These are phyloP conservation scores for Prunus mume DNA, from an alignment of 306 rosid genomes.

Conservation along the genomic window DNA sequence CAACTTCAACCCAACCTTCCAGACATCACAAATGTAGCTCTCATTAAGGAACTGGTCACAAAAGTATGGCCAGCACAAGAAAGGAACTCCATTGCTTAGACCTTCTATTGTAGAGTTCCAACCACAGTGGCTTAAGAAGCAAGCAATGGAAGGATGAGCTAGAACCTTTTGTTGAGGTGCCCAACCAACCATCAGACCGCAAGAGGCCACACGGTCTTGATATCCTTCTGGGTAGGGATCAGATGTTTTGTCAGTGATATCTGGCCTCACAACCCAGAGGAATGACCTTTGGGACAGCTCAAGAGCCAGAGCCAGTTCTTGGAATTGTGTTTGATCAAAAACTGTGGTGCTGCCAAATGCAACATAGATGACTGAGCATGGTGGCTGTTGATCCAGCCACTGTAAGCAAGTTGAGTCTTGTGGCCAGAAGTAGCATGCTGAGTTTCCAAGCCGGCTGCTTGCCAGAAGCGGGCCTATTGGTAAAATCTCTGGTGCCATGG, in stretches of 20 bases:
- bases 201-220: neutral
- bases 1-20: conserved; percentile 23
- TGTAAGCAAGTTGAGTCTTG: neutral
- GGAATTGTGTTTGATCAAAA: neutral
- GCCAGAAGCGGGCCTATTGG: neutral
- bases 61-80: conserved; percentile 1
- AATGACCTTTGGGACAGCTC: neutral
- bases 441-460: neutral
- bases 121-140: neutral
- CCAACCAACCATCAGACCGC: neutral
- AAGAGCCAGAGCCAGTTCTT: neutral
- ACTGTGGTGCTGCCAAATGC: neutral
- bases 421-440: neutral
- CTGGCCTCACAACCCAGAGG: neutral
- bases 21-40: conserved; percentile 13
- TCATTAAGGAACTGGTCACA: neutral
- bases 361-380: conserved; percentile 1
- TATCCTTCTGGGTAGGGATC: neutral
- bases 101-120: neutral
- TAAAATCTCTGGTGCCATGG: neutral
- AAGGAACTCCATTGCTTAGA: neutral
- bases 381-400: neutral
- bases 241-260: neutral
- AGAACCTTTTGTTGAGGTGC: neutral
- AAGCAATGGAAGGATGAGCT: conserved; percentile 1